These are phyloP conservation scores for Hyaloperonospora brassicae DNA, from an alignment of 352 stramenopile genomes.

Conservation along the genomic window DNA sequence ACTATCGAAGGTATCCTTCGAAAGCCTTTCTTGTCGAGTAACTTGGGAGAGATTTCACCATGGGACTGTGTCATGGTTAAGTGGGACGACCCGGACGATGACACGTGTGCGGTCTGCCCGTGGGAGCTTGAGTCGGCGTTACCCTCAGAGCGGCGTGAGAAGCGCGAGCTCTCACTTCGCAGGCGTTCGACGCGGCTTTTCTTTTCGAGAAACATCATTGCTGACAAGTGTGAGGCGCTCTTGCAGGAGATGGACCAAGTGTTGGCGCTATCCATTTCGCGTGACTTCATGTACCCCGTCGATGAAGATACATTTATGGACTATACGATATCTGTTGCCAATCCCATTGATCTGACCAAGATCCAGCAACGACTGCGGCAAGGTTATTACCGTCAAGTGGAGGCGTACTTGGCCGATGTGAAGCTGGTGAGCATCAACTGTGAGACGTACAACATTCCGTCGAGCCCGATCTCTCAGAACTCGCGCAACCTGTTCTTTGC, in stretches of 20 bases:
- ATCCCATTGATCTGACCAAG: conserved; percentile 78
- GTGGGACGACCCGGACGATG: conserved; percentile 65
- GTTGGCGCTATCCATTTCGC: conserved; percentile 60
- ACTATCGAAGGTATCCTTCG: conserved; percentile 41
- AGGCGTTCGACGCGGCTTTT: conserved; percentile 33
- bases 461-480: conserved; percentile 77
- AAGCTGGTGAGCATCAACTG: conserved; percentile 72
- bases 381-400: conserved; percentile 79
- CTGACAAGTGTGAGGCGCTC: conserved; percentile 37
- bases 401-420: conserved; percentile 72
- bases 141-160: conserved; percentile 27
- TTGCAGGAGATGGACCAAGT: conserved; percentile 52
- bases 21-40: conserved; percentile 22
- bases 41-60: conserved; percentile 30
- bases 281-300: conserved; percentile 78
- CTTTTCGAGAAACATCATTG: conserved; percentile 43
- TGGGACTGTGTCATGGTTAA: conserved; percentile 74
- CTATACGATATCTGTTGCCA: conserved; percentile 76
- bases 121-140: conserved; percentile 68
- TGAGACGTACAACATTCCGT: conserved; percentile 79
- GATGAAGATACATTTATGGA: conserved; percentile 61
- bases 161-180: conserved; percentile 34
- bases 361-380: conserved; percentile 57
- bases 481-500: conserved; percentile 56
- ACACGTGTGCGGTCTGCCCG: conserved; percentile 57